Evolutionary conservation across 164 flowering plant genomes (phyloP).

Genomic region (Sextonia rubra): DNA sequence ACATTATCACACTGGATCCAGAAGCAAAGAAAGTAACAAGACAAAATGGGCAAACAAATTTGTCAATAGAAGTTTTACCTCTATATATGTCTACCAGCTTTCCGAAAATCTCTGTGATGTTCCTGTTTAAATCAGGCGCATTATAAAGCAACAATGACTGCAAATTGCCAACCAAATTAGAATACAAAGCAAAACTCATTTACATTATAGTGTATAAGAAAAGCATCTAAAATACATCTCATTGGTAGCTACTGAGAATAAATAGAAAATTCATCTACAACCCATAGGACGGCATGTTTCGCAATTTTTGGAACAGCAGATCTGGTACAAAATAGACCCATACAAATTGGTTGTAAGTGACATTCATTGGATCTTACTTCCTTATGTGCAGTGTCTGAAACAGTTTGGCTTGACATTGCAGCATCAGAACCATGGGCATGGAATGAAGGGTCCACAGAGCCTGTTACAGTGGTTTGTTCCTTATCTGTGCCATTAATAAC

Average conservation of each 20-base stretch:
- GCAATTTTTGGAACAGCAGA: neutral
- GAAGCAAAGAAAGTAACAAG: neutral
- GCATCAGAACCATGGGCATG: slow-evolving; percentile 16
- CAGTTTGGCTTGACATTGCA: slow-evolving; percentile 12
- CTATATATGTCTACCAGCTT: slow-evolving; percentile 86
- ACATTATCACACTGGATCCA: slow-evolving; percentile 13
- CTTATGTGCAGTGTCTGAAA: slow-evolving; percentile 20
- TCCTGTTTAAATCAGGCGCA: slow-evolving; percentile 81
- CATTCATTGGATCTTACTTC: slow-evolving; percentile 31
- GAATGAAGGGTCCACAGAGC: slow-evolving; percentile 17
- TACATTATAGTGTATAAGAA: neutral
- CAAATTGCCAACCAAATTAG: slow-evolving; percentile 9
- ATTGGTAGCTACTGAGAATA: no score
- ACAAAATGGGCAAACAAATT: neutral
- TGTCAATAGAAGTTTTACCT: slow-evolving; percentile 36
- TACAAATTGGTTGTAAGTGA: neutral
- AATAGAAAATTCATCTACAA: no score
- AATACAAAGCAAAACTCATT: neutral
- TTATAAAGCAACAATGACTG: slow-evolving; percentile 44
- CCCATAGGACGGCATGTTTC: neutral
- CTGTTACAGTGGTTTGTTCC: slow-evolving; percentile 15
- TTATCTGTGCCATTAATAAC: slow-evolving; percentile 6
- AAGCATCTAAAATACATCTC: neutral
- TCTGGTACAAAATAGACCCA: neutral
- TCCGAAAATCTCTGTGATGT: slow-evolving; percentile 79